Base-by-base conservation (phyloP, 2,329 filamentous ascomycete species). In the Trichoderma afroharzianum region DNA sequence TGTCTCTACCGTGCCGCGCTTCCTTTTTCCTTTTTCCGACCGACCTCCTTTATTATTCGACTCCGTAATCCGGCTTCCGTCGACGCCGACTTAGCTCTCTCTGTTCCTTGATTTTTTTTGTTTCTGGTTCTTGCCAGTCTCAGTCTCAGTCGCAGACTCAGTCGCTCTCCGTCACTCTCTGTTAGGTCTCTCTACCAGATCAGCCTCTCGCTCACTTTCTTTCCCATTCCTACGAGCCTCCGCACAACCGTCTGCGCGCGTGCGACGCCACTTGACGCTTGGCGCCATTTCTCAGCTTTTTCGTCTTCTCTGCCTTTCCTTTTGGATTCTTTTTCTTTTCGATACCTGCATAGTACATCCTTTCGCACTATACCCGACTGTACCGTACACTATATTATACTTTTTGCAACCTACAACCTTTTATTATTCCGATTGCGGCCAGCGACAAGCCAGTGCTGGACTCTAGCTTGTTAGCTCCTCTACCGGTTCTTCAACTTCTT, bases 21-120 rank as follows among this genome's bases (percentile, higher is more conserved):
- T 69, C 67, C 67, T 69, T 69, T 69, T 61, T 69, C 67, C 67
- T 69, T 69, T 69, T 69, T 62, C 67, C 67, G 67, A 53, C 67
- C 55, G 67, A 69, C 67, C 67, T 69, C 67, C 67, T 69, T 69
- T 69, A 69, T 62, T 53, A 62, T 30, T 53, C 57, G 50, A 32
- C 57, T 69, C 67, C 67, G 57, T 69, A 69, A 26, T 62, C 57
- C 57, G 57, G 67, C 67, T 50, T 53, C 67, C 67, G 67, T 62
- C 67, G 30, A 69, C 67, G 67, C 67, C 67, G 67, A 24, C 67
- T 53, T 61, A 53, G 67, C 67, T 47, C 53, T 69, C 53, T 69
- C 61, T 53, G 39, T 69, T 61, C 36, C 57, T 70, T 63, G 58
- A 55, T 63, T 70, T 70, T 58, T n/a, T 12, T 63, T 57, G 12